These are phyloP conservation scores for Ramaria rubella DNA, from an alignment of 768 basidiomycete species.

Conservation along the genomic window DNA sequence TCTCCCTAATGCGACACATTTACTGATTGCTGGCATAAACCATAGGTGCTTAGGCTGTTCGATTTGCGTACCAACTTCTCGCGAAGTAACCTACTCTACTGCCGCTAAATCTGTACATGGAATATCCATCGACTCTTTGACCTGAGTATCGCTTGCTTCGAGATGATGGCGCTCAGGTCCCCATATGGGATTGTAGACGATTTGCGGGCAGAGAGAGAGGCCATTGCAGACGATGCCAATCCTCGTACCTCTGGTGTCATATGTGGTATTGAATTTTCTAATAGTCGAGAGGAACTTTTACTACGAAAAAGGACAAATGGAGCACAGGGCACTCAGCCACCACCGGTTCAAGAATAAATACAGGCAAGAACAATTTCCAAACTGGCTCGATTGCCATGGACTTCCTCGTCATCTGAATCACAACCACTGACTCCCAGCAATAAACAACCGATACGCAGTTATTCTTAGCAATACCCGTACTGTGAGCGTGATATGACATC, in stretches of 20 bases:
- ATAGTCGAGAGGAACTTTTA: slow-evolving; percentile 59
- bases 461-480: slow-evolving; percentile 61
- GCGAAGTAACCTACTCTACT: slow-evolving; percentile 30
- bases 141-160: slow-evolving; percentile 59
- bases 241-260: slow-evolving; percentile 36
- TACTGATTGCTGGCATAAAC: slow-evolving; percentile 71
- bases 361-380: slow-evolving; percentile 23
- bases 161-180: slow-evolving; percentile 58
- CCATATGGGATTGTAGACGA: slow-evolving; percentile 70
- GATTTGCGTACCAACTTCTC: slow-evolving; percentile 53
- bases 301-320: slow-evolving; percentile 64
- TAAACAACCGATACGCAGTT: slow-evolving; percentile 25
- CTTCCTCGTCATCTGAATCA: slow-evolving; percentile 21
- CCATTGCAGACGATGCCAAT: slow-evolving; percentile 57
- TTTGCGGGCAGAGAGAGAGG: slow-evolving; percentile 64
- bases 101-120: slow-evolving; percentile 58
- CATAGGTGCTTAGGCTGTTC: slow-evolving; percentile 68
- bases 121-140: slow-evolving; percentile 71
- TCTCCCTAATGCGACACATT: slow-evolving; percentile 55
- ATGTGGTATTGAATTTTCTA: slow-evolving; percentile 61
- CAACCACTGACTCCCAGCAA: slow-evolving; percentile 20
- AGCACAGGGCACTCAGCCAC: slow-evolving; percentile 4
- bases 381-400: slow-evolving; percentile 43
- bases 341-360: slow-evolving; percentile 56
- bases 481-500: slow-evolving; percentile 42